Evolutionary conservation across 73 alveolate genomes (phyloP), one percentile per base, ranked within the genome.

Genomic region (Paramecium biaurelia): DNA sequence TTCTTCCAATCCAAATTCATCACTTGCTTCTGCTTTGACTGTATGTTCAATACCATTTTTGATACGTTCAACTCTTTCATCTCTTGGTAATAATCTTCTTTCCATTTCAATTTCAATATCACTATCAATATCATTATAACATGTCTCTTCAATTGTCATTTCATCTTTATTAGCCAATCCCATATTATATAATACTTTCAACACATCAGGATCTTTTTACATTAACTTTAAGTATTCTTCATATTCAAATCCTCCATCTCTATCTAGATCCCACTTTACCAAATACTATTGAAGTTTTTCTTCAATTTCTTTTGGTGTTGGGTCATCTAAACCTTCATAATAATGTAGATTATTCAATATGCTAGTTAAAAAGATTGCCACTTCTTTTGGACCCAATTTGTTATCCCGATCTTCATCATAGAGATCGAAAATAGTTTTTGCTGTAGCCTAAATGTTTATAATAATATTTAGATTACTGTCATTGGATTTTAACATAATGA

Each of bases 21-120:
- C 94, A 15, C 34, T 47, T 42, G 67, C 94, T 12, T 89, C 92
- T 23, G 70, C 90, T 43, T 23, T 14, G 9, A 41, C 70, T 34
- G 53, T 89, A 26, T 89, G 94, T 18, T 89, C 94, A 43, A 89
- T 89, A 28, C 94, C 94, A 89, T 34, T 89, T 38, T 89, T 89
- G n/a, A 89, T 89, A 57, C 87, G 76, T 70, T 89, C 94, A 3
- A 89, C 74, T 89, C 94, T 89, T 47, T 89, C 94, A 70, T 89
- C 94, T 89, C 94, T 89, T 23, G 85, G 92, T 30, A 89, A 24
- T 28, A 70, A 32, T 41, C 87, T 89, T 89, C 94, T 67, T 12
- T 89, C 94, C 87, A 89, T 53, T 23, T 89, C 94, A 4, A 89
- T 89, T 89, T 89, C 94, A 18, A 53, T 76, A 47, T 89, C 94